Base-by-base conservation (phyloP, 2,329 filamentous ascomycete genomes). In the Lachnellula occidentalis region DNA sequence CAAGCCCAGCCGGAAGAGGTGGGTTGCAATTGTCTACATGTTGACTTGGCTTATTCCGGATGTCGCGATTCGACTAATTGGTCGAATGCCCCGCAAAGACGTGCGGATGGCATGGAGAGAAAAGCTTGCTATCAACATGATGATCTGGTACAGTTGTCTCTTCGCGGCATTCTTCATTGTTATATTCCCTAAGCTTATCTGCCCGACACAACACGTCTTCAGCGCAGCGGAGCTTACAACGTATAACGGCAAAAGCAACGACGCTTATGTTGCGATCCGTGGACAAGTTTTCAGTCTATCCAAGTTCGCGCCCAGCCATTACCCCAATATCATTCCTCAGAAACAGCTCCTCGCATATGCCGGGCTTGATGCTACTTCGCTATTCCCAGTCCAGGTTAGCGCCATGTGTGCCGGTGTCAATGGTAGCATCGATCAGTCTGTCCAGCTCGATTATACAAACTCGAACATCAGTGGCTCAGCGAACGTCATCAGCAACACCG, bases 61-160 rank as follows among this genome's bases (percentile, higher is more conserved):
- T 68, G 88, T 96, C 64, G 66, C 86, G 43, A 88, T 97, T 68
- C 82, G 83, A 51, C 77, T 78, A 64, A 58, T 95, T 41, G 92
- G 92, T 21, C 81, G 88, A 50, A 96, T 96, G 87, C 81, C 87
- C 56, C 88, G 94, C 58, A 95, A 95, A 69, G 94, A 99, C 70
- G 84, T 99, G 8, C 88, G 92, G 22, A 79, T 96, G 83, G 94
- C 94, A 0, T 99, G 94, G 94, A 83, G 94, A 71, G 94, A 99
- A 71, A 99, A 99, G 78, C 71, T 99, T 56, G 92, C 94, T 51
- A 99, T 99, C 79, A 99, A 99, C 76, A 78, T 99, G 70, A 80
- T 97, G 67, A 99, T 99, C 69, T 99, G 95, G 94, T 75, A 92
- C 54, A 82, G 80, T 69, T 97, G 92, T 73, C 76, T 74, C 15